These are phyloP conservation scores for Cordyceps cicadae DNA, from an alignment of 2,329 filamentous ascomycete species.

Conservation along the genomic window DNA sequence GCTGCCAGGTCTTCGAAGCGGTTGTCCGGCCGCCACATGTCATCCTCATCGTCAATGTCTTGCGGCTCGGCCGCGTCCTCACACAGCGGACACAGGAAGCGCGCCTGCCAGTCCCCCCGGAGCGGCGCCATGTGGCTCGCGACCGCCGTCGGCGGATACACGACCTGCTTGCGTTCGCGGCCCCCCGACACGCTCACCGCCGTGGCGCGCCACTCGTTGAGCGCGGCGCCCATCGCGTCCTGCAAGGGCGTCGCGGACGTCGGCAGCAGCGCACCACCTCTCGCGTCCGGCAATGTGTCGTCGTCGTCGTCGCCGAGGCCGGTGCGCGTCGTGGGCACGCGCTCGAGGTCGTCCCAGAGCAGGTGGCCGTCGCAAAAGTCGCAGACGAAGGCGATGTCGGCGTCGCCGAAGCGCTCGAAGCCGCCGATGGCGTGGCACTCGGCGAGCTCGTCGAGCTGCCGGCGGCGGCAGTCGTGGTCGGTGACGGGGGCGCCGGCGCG, in stretches of 20 bases:
- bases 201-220: constrained; percentile 44
- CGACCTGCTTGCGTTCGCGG: constrained; percentile 39
- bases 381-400: constrained; percentile 50
- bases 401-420: constrained; percentile 47
- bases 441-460: constrained; percentile 40
- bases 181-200: constrained; percentile 30
- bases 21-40: constrained; percentile 38
- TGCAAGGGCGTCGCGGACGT: constrained; percentile 13
- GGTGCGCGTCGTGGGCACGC: constrained; percentile 40
- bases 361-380: constrained; percentile 55
- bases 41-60: constrained; percentile 42
- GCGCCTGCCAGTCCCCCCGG: constrained; percentile 42
- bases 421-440: constrained; percentile 45
- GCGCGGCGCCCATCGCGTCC: constrained; percentile 19
- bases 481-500: constrained; percentile 15
- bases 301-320: constrained; percentile 18
- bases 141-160: constrained; percentile 50
- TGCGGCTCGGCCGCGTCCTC: constrained; percentile 37
- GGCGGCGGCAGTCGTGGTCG: constrained; percentile 29
- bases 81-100: constrained; percentile 47
- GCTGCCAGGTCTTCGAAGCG: constrained; percentile 41
- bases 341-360: constrained; percentile 48
- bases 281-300: constrained; percentile 10
- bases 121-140: constrained; percentile 48
- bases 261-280: constrained; percentile 20